Percentiles rank a stretch among this genome's conserved stretches.
Conservation (phyloP, 495 filamentous ascomycete species). For the Neurospora tetraspora region DNA sequence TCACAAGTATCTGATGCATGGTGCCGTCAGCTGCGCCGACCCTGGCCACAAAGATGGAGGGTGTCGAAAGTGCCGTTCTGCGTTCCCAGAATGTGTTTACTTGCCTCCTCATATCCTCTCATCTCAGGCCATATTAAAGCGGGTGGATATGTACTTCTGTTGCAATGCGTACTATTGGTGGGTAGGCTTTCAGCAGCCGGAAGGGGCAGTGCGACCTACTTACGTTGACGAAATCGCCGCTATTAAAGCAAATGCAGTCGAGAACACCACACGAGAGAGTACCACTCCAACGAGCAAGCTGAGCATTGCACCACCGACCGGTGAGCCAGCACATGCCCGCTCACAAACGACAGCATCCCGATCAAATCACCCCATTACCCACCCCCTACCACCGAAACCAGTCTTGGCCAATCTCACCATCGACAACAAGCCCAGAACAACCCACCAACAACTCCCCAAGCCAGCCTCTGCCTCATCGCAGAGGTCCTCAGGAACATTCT, state of each 20-base stretch:
- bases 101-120: neutral
- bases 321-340: neutral
- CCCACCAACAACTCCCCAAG: neutral
- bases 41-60: neutral
- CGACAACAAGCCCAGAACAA: neutral
- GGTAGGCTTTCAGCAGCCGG: neutral
- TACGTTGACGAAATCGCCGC: neutral
- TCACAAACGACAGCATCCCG: neutral
- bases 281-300: neutral
- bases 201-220: neutral
- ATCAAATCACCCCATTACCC: no score
- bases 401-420: neutral
- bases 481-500: no score
- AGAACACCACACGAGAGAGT: neutral
- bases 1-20: neutral
- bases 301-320: neutral
- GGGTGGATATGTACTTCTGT: neutral
- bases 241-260: neutral
- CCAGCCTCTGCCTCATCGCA: no score
- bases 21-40: neutral
- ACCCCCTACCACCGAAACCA: no score
- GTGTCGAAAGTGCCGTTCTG: fast-evolving
- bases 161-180: neutral
- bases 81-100: neutral
- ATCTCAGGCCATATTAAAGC: neutral